Evolutionary conservation across 176 grass and related monocot genomes (phyloP), one percentile per base, ranked within the genome.

Genomic region (Zoysia pacifica): DNA sequence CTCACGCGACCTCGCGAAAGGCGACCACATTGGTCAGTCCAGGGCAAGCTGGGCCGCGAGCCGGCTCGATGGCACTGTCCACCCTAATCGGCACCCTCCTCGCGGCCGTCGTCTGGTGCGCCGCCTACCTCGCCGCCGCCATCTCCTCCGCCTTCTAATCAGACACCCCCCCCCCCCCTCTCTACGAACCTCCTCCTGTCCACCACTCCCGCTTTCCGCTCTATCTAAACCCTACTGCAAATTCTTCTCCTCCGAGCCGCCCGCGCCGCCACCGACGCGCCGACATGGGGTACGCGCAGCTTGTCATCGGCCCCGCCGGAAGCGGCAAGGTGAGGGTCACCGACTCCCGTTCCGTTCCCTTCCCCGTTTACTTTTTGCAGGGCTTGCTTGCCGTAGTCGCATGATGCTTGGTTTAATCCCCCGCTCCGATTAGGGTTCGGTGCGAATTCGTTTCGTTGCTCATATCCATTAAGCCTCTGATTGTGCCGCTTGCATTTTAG

Each of bases 261-360:
- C 70, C 72, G 2, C 4, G 11, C 4, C 19, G 9, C 52, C 46
- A 63, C 45, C 44, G 71, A 6, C 7, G 19, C 74, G 74, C 38
- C 72, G 2, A 82, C 39, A 99, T 99, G 96, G 92, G 96, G 2
- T 99, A 86, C 79, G 93, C 96, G 40, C 96, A 95, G 83, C 93
- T 99, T 48, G 96, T 99, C 50, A 99, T 99, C 45, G 90, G 93
- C 51, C 96, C 96, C 42, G 96, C 96, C 6, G 93, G 96, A 49
- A 95, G 96, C 75, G 96, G 93, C 86, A 95, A 99, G 93, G 96
- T 97, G 41, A 68, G 20, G 4, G 1, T 50, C 62, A 80, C 7
- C 13, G 9, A 66, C 35, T 13, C 36, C 67, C 43, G 2, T 2
- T 9, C 3, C 8, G 12, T 36, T 73, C 12, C 35, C 11, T 11